Percentiles rank a stretch among this genome's conserved stretches.
Evolutionary conservation across 768 basidiomycete species (phyloP).

Genomic region (Lactifluus subvellereus): DNA sequence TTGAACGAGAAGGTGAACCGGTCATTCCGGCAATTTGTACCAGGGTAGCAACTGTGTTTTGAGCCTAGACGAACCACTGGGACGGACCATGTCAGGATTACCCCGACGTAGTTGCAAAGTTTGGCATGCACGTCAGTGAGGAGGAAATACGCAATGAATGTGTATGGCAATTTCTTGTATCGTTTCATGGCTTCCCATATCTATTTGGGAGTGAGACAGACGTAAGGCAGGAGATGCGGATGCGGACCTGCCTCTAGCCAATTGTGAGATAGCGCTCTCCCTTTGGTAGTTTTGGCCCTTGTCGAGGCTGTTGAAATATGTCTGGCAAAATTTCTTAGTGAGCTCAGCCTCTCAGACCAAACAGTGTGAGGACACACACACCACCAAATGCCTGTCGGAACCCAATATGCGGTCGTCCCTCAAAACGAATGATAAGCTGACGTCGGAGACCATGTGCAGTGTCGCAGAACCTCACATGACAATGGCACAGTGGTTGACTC

Average conservation of each 20-base stretch:
- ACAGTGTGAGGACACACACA: conserved; percentile 41
- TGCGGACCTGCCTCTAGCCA: conserved; percentile 72
- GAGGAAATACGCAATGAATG: conserved; percentile 74
- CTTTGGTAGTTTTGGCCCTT: conserved; percentile 71
- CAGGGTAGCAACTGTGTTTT: conserved; percentile 77
- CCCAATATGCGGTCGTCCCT: conserved; percentile 67
- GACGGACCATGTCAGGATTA: neutral
- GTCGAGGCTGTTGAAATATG: conserved; percentile 75
- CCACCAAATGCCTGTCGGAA: conserved; percentile 38
- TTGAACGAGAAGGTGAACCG: conserved; percentile 78
- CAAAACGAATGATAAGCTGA: neutral
- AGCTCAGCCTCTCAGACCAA: neutral
- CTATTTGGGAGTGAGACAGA: conserved; percentile 40
- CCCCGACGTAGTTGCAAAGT: neutral
- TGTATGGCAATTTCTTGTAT: conserved; percentile 72
- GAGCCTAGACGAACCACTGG: conserved; percentile 40
- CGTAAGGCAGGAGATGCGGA: conserved; percentile 57
- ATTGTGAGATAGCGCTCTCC: conserved; percentile 72
- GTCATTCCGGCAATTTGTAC: conserved; percentile 75
- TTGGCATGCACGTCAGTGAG: conserved; percentile 55
- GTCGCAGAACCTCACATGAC: conserved; percentile 43
- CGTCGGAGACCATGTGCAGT: neutral
- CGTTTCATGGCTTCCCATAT: conserved; percentile 73
- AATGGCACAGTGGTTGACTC: conserved; percentile 68
- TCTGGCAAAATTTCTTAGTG: conserved; percentile 37